These are phyloP conservation scores for Lepraria neglecta DNA, from an alignment of 495 filamentous ascomycete species.

Conservation along the genomic window DNA sequence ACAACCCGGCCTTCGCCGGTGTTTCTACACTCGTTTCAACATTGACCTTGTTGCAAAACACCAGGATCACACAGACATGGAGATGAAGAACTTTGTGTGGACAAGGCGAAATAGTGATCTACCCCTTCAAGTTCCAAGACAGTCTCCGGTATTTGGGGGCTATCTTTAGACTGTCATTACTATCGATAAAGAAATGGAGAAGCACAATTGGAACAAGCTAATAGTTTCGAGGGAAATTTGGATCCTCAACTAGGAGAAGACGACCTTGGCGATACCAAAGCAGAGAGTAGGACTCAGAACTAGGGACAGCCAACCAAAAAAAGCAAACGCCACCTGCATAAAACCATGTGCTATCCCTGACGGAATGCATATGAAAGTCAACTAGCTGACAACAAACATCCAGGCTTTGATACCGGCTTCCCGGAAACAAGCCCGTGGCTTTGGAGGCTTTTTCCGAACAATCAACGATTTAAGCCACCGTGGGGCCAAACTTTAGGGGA, in stretches of 20 bases:
- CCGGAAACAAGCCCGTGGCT: slow-evolving; percentile 12
- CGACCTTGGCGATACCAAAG: background rate
- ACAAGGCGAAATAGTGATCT: slow-evolving; percentile 4
- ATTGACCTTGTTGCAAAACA: background rate
- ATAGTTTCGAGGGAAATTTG: slow-evolving; percentile 5
- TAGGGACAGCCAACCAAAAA: background rate
- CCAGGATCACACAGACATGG: too few relatives aligned
- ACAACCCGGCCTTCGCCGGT: slow-evolving; percentile 4
- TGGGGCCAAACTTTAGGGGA: slow-evolving; percentile 1
- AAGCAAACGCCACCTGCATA: background rate
- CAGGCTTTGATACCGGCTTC: background rate
- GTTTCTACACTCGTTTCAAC: background rate
- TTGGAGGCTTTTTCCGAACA: background rate
- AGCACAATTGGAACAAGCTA: slow-evolving; percentile 4
- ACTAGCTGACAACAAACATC: background rate
- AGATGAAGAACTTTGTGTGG: slow-evolving; percentile 3
- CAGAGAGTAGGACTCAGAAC: background rate
- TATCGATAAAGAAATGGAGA: background rate
- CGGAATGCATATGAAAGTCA: slow-evolving; percentile 1
- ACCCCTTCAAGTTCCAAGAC: background rate
- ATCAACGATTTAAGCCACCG: slow-evolving; percentile 1
- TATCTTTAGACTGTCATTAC: slow-evolving; percentile 14
- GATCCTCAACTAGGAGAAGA: background rate
- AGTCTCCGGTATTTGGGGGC: slow-evolving; percentile 7
- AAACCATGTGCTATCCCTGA: background rate